Evolutionary conservation across 352 stramenopile genomes (phyloP), one percentile per base, ranked within the genome.

Genomic region (Phytopythium delawarense): DNA sequence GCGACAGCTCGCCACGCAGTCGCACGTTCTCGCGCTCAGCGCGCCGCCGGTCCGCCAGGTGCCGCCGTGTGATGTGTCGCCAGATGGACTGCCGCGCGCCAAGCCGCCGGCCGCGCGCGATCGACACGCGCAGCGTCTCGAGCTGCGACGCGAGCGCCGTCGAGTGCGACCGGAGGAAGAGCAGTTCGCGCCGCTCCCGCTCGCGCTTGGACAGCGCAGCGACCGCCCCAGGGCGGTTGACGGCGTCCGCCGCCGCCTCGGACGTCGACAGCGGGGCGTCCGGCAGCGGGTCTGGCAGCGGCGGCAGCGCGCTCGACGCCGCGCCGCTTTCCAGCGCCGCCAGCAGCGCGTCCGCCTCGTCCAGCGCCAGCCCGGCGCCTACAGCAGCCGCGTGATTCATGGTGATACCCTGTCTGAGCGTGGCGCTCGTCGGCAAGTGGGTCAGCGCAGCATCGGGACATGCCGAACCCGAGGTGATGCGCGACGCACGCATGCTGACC

Each of bases 141-240:
- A 73, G 55, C 53, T 64, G 62, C 16, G 53, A 30, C 15, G 59
- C 49, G 3, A 76, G 69, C 45, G 71, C 39, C 32, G 60, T 59
- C 3, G 59, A 63, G 59, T 73, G 44, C 21, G 70, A 57, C 42
- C 69, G 65, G 21, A 76, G 59, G 32, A 61, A 64, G 32, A 73
- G 21, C 3, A 76, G 66, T 57, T 76, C 69, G 7, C 66, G 62
- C 51, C 69, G 69, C 63, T 76, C 69, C 7, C 66, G 69, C 45
- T 76, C 66, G 21, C 69, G 58, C 55, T 61, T 61, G 16, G 55
- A 61, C 55, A 42, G 35, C 35, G 53, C 21, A 2, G n/a, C 23
- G 7, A 11, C 13, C 20, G 52, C 23, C 1, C 11, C 11, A 0
- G 52, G 0, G 4, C 4, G 7, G 12, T 49, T 59, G 53, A 1